Base-by-base conservation (phyloP, 2,329 filamentous ascomycete species). In the Diaporthe batatas region DNA sequence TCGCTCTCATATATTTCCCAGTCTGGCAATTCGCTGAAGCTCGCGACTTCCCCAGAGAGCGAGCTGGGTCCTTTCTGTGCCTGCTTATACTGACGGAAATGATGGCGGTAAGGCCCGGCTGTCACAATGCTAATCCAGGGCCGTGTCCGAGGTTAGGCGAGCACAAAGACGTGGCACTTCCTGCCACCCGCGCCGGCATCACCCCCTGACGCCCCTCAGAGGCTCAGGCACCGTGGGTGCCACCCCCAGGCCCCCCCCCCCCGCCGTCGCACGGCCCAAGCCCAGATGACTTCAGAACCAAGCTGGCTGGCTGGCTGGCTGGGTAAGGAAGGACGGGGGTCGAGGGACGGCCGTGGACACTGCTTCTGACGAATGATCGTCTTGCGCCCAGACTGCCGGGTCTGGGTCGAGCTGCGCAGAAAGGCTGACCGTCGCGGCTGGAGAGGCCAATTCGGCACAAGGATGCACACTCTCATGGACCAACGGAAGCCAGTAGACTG, bases 341-440 rank as follows among this genome's bases (percentile, higher is more conserved):
- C 34, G 32, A 71, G 51, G 58, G 49, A 57, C 34, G 34, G 21
- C n/a, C 32, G 12, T 64, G 34, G 55, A 57, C 29, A 49, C 29
- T 18, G 18, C 44, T 21, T 55, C 29, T 42, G 49, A 44, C 39
- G 53, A 62, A 70, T 69, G 57, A 69, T 34, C 54, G 29, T 25
- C 47, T 39, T 70, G 57, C 67, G 71, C 65, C 67, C 67, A 72
- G 71, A 70, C 55, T 57, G 47, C 71, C 67, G 67, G 71, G 65
- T 72, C 65, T 55, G 71, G 53, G 11, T 36, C 34, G 34, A 64
- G 49, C 58, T 65, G 47, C 62, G 44, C 44, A 51, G 29, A 59
- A n/a, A 18, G 55, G 69, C 62, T 55, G 39, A 67, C 42, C 25
- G 6, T 44, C 18, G 47, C 49, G 18, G 34, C 49, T n/a, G 23